Evolutionary conservation across 768 basidiomycete species (phyloP).

Genomic region (Amanita pseudoporphyria): DNA sequence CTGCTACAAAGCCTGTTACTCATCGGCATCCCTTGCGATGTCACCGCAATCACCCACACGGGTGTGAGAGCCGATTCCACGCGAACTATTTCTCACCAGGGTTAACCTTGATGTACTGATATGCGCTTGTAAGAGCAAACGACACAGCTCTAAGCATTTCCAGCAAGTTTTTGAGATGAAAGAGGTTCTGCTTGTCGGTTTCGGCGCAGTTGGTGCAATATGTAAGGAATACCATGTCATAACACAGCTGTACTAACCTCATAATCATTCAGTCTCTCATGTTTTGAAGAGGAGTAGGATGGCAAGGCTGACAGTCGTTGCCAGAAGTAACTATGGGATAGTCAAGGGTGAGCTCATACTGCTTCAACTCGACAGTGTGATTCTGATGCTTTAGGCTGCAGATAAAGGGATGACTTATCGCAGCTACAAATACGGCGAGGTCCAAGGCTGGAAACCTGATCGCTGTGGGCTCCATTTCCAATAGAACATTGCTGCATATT

Average conservation of each 20-base stretch:
- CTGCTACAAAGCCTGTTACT: too few species aligned
- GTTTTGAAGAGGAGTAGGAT: conserved; percentile 47
- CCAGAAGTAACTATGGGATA: conserved; percentile 56
- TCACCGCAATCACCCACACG: too few species aligned
- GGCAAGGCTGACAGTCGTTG: conserved; percentile 62
- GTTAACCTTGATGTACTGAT: too few species aligned
- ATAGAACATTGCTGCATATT: conserved; percentile 1
- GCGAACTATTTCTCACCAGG: too few species aligned
- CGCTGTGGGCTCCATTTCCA: conserved; percentile 32
- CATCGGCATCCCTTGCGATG: too few species aligned
- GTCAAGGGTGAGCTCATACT: conserved; percentile 29
- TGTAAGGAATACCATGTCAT: conserved; percentile 29
- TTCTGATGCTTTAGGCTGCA: conserved; percentile 13
- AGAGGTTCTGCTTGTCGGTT: conserved; percentile 52
- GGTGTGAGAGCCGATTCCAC: too few species aligned
- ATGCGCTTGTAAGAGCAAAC: too few species aligned
- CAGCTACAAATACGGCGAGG: conserved; percentile 50
- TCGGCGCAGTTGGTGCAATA: conserved; percentile 57
- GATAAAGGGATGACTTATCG: conserved; percentile 46
- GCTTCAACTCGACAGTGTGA: not conserved
- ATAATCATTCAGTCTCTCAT: conserved; percentile 34
- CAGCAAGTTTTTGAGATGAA: conserved; percentile 14
- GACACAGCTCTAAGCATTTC: too few species aligned
- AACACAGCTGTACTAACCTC: not conserved
- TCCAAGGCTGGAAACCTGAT: conserved; percentile 54